Base-by-base conservation (phyloP, 1,284 basidiomycete species). In the Kalmanozyma brasiliensis region DNA sequence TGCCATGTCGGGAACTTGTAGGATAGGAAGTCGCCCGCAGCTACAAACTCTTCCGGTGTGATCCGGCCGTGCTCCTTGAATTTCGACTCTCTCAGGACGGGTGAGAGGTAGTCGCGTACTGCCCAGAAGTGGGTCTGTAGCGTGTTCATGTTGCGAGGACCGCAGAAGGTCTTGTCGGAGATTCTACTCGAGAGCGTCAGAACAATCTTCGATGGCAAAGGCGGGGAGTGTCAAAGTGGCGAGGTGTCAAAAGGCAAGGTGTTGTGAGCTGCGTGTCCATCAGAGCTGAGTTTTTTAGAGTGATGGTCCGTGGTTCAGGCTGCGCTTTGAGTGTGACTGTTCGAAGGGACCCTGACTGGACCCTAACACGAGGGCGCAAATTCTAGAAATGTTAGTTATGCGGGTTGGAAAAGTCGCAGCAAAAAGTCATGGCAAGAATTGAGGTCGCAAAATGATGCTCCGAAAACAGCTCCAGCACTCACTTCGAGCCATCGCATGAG, bases 11-110 rank as follows among this genome's bases (percentile, higher is more conserved):
- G 79, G 44, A 79, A 79, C 58, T 78, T 77, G 71, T 79, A 76
- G 7, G 74, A 64, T 2, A 81, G 52, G 24, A 79, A 80, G 52
- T 81, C 79, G n/a, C 79, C 79, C 1, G 79, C 79, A 2, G 70
- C 71, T 16, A 81, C 79, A 34, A 81, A 81, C 37, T 81, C 79
- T 40, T 81, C 79, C 66, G 94, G 94, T 16, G 92, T 97, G 79
- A 96, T 95, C 52, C 94, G 87, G 11, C 95, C 95, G 81, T 97
- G 93, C 83, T 98, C 95, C 83, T 96, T 98, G 87, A 98, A 98
- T 83, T 98, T 98, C 85, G 91, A 94, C 85, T 98, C 95, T 80
- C 91, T 91, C 74, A 98, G 87, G 29, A 98, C 94, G 43, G 95
- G 95, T 63, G 93, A 93, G 62, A 98, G 89, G 83, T 96, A 96